Base-by-base conservation (phyloP, 169 alveolate genomes). In the Cryptosporidium bovis region DNA sequence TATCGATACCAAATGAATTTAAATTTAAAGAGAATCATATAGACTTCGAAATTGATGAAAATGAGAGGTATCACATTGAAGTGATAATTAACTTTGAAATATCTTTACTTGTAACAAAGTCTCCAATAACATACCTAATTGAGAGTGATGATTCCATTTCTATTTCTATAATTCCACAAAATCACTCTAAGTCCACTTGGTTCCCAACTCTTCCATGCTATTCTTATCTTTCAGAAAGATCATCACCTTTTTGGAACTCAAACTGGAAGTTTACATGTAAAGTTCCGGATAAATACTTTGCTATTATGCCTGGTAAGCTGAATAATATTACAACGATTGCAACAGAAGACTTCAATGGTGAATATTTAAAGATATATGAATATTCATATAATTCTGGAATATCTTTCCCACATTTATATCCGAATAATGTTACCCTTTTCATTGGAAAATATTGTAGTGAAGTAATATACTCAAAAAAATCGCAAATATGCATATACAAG, bases 171-270 rank as follows among this genome's bases (percentile, higher is more conserved):
- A 29, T 62, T 48, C 77, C 69, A 15, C 46, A 60, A 56, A 51
- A 8, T 0, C 13, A 44, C 18, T 77, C 77, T 18, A 77, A 77
- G 64, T 60, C 27, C 2, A 33, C 87, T 8, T 77, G 87, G 87
- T 77, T 77, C 64, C 87, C 87, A 77, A 77, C 87, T 40, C 87
- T 77, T 8, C 46, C 77, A 60, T 60, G 58, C 12, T 34, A 16
- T 2, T 16, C 29, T 16, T 77, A 77, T 62, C 71, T 77, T 60
- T 44, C 77, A 44, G 87, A 62, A 62, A 64, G 40, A 0, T 18
- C 62, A n/a, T 77, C 87, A 3, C 87, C 87, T 34, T 77, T 77
- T 62, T 77, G 87, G 87, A 77, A 77, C 60, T 60, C 64, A 20
- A 29, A 58, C 7, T 77, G 87, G 87, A 77, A 40, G 13, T 77